Conservation (phyloP, 2,329 filamentous ascomycete species). For the Alternaria postmessia region DNA sequence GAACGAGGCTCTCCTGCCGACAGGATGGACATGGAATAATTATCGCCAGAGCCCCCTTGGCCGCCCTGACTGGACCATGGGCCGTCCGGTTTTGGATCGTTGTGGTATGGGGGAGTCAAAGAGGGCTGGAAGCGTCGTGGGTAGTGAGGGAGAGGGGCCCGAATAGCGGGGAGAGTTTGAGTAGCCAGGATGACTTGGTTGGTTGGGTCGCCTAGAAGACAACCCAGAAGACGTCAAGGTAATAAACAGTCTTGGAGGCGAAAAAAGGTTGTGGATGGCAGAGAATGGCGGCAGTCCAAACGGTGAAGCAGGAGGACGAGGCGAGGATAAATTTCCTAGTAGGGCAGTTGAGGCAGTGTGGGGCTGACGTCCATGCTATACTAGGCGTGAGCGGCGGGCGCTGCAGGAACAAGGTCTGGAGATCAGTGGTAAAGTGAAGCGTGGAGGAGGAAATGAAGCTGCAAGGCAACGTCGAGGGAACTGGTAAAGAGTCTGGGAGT, state of each 20-base stretch:
- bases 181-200: slow-evolving; percentile 48
- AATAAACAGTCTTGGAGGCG: slow-evolving; percentile 6
- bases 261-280: not conserved
- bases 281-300: not conserved
- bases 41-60: slow-evolving; percentile 45
- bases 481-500: slow-evolving; percentile 20
- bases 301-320: slow-evolving; percentile 4
- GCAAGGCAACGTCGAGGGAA: slow-evolving; percentile 12
- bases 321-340: slow-evolving; percentile 16
- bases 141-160: slow-evolving; percentile 45
- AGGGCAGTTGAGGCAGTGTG: slow-evolving; percentile 23
- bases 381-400: slow-evolving; percentile 14
- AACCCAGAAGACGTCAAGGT: slow-evolving; percentile 29
- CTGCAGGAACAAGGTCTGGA: slow-evolving; percentile 20
- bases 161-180: slow-evolving; percentile 48
- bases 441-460: slow-evolving; percentile 22
- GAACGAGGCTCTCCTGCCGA: slow-evolving; percentile 33
- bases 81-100: slow-evolving; percentile 43
- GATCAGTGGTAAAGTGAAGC: slow-evolving; percentile 12
- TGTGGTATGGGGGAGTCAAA: slow-evolving; percentile 43
- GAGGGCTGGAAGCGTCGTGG: slow-evolving; percentile 37
- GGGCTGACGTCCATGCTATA: slow-evolving; percentile 31
- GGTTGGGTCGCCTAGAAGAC: slow-evolving; percentile 35
- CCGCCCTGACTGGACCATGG: slow-evolving; percentile 46
- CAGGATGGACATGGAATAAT: slow-evolving; percentile 40